These are phyloP conservation scores for Nannochloropsis salina DNA, from an alignment of 108 stramenopile genomes.

Conservation along the genomic window DNA sequence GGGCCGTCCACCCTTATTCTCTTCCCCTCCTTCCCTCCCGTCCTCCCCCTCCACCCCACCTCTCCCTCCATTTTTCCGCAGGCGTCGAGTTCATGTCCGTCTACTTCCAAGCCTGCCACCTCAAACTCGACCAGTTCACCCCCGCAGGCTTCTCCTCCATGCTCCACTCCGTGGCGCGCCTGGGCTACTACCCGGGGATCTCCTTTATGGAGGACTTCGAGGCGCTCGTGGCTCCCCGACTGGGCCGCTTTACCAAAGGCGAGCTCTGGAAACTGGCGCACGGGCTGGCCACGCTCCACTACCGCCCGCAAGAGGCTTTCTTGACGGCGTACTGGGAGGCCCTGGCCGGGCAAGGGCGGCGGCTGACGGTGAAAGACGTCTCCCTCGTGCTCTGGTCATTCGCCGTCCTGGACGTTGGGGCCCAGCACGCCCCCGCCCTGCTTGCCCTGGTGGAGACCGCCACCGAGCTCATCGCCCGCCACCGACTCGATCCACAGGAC, in stretches of 20 bases:
- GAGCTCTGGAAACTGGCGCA: conserved; percentile 12
- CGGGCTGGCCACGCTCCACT: background rate
- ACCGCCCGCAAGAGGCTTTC: background rate
- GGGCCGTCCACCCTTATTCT: background rate
- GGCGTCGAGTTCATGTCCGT: background rate
- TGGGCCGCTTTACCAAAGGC: background rate
- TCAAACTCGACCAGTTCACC: background rate
- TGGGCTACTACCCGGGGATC: background rate
- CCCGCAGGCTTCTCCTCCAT: background rate
- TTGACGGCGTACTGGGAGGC: background rate
- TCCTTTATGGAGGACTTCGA: background rate
- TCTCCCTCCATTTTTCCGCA: background rate
- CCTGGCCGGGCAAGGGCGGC: background rate
- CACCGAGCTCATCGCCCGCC: background rate
- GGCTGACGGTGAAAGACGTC: background rate
- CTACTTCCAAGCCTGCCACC: background rate
- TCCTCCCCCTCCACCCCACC: background rate
- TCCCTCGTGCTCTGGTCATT: background rate
- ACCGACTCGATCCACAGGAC: background rate
- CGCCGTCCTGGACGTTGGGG: background rate
- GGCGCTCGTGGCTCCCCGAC: background rate
- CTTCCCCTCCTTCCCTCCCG: background rate
- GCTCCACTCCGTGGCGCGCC: background rate
- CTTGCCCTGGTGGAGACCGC: background rate
- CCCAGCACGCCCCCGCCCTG: background rate